Evolutionary conservation across 495 filamentous ascomycete genomes (phyloP).

Genomic region (Xanthoparmelia taractica): DNA sequence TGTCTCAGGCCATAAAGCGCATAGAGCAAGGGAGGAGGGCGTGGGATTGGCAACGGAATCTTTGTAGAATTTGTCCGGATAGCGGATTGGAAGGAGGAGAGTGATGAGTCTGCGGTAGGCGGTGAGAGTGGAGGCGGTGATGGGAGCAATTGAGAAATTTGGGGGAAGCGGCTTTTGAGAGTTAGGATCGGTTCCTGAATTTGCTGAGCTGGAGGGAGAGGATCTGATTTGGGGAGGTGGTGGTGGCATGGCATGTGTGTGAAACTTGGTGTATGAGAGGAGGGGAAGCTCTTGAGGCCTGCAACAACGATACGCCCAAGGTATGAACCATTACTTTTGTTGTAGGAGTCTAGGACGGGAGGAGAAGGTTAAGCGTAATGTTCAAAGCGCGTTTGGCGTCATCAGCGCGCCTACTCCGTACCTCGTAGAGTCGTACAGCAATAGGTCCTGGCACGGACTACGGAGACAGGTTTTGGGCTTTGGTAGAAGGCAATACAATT

Average conservation of each 20-base stretch:
- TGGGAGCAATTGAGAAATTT: slow-evolving; percentile 48
- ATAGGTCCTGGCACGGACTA: no score
- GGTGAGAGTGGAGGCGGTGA: slow-evolving; percentile 56
- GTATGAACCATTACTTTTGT: no score
- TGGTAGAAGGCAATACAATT: no score
- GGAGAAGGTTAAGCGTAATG: background rate
- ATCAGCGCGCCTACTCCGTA: background rate
- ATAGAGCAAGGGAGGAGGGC: slow-evolving; percentile 63
- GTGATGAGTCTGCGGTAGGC: slow-evolving; percentile 73
- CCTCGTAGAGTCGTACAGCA: no score
- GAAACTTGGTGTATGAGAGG: background rate
- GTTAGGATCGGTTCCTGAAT: background rate
- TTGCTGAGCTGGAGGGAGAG: background rate
- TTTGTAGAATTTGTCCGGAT: slow-evolving; percentile 79
- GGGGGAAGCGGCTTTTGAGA: slow-evolving; percentile 26
- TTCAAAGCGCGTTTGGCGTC: background rate
- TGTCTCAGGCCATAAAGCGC: slow-evolving; percentile 60
- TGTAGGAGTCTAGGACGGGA: no score
- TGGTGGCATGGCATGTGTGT: no score
- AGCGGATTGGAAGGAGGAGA: slow-evolving; percentile 78
- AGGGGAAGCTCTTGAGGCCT: background rate
- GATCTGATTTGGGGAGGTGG: background rate
- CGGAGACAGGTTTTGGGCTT: no score
- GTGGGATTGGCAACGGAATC: slow-evolving; percentile 61
- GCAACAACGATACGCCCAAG: no score